Evolutionary conservation across 345 rosid species (phyloP), one percentile per base, ranked within the genome.

Genomic region (Mallotus nudiflorus): DNA sequence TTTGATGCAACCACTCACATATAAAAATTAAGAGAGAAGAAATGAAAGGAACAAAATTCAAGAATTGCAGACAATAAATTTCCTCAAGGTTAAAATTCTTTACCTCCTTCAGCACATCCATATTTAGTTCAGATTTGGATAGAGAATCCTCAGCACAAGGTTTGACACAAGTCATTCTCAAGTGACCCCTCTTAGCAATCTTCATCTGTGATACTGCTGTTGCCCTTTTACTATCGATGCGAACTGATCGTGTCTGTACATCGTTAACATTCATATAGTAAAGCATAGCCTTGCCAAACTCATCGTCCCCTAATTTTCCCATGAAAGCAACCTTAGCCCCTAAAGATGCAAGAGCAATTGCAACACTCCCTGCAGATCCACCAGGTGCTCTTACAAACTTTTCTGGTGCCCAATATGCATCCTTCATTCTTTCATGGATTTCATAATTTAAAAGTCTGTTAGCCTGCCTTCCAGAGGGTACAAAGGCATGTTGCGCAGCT

Each of bases 61-160:
- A 29, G 49, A 45, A 52, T 61, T 54, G 16, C 55, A 29, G 31
- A 48, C 50, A 39, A 62, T 33, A 57, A 35, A 59, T 46, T 19
- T 49, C 20, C 12, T 45, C 14, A 67, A 24, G 51, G 71, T 18
- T 9, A 58, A 62, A 75, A 58, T 37, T 48, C 11, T 3, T 73
- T 89, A 91, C 98, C 97, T 91, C 95, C 86, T 85, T 94, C 73
- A 94, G 80, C 69, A 89, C 96, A 73, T 91, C 97, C 52, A 85
- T 79, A 44, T 87, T 91, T 82, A 94, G 86, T 68, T 91, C 98
- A 40, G 93, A 88, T 78, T 87, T 86, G 7, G 85, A 78, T 28
- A 94, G 77, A 20, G 93, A 87, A 85, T 91, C 97, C 81, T 91
- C 98, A 1, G 97, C 96, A 70, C 94, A 87, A 27, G 97, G 83